Conservation (phyloP, 2,329 filamentous ascomycete species). For the Aureobasidium namibiae region DNA sequence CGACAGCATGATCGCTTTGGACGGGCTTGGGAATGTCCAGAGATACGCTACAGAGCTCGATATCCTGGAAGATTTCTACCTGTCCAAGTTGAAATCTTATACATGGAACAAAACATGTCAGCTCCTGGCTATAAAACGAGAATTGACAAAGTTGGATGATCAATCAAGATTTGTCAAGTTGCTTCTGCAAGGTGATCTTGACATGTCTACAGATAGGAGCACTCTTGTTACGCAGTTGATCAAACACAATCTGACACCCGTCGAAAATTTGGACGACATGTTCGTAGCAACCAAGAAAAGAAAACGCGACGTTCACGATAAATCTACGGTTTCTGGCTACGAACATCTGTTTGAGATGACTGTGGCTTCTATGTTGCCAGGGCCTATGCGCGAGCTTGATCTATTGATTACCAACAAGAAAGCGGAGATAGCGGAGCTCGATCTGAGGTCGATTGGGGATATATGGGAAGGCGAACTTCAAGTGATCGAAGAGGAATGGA, state of each 20-base stretch:
- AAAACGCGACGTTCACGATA: constrained; percentile 24
- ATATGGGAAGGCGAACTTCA: constrained; percentile 53
- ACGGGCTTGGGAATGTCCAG: constrained; percentile 90
- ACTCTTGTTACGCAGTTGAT: constrained; percentile 45
- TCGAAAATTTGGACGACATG: neutral
- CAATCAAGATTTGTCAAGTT: constrained; percentile 88
- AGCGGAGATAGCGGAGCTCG: constrained; percentile 69
- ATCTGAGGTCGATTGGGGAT: constrained; percentile 76
- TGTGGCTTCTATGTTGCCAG: constrained; percentile 54
- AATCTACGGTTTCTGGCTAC: constrained; percentile 62
- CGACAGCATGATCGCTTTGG: constrained; percentile 47
- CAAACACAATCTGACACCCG: neutral
- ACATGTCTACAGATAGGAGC: constrained; percentile 58
- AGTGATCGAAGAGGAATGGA: neutral
- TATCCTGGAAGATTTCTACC: neutral
- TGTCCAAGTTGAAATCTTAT: constrained; percentile 42
- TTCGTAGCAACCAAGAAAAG: neutral
- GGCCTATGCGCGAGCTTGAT: constrained; percentile 81
- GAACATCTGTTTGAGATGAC: constrained; percentile 95
- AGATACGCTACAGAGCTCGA: neutral
- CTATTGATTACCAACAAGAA: constrained; percentile 82
- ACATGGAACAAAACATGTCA: neutral
- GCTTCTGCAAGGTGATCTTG: constrained; percentile 78
- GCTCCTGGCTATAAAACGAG: constrained; percentile 86
- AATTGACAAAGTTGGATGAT: constrained; percentile 86